Conservation (phyloP, 768 basidiomycete genomes). For the Lactifluus volemus region DNA sequence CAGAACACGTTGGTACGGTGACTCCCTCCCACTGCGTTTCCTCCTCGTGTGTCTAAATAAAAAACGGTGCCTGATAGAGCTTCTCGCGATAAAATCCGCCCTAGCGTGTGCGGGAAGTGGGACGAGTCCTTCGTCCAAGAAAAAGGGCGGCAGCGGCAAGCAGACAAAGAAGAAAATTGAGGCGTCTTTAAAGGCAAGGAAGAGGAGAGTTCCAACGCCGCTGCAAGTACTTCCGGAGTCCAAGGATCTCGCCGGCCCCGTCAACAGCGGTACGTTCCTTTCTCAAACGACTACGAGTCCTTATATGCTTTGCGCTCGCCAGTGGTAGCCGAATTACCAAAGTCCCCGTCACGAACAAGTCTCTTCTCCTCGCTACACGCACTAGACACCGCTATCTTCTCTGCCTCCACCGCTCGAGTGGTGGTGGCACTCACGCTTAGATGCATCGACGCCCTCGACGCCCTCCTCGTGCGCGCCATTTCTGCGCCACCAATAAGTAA, state of each 20-base stretch:
- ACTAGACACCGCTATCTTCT: neutral
- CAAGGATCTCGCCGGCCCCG: neutral
- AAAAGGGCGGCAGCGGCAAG: neutral
- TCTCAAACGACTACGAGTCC: neutral
- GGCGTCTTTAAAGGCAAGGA: neutral
- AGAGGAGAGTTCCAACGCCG: neutral
- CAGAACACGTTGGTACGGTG: neutral
- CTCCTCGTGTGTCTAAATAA: neutral
- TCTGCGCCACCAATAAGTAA: neutral
- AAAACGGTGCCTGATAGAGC: neutral
- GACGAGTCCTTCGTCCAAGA: neutral
- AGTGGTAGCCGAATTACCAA: neutral
- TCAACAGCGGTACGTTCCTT: neutral
- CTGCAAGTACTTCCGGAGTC: neutral
- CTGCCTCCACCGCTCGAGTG: neutral
- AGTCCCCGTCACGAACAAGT: neutral
- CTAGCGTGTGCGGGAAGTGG: neutral
- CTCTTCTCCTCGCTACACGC: conserved; percentile 13
- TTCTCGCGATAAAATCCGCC: neutral
- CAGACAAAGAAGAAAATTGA: neutral
- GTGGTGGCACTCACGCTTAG: neutral
- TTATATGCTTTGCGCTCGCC: neutral
- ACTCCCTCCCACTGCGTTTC: no score
- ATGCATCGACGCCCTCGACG: conserved; percentile 1
- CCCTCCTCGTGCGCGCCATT: neutral